Evolutionary conservation across 2,329 filamentous ascomycete species (phyloP), one percentile per base, ranked within the genome.

Genomic region (Monascus ruber): DNA sequence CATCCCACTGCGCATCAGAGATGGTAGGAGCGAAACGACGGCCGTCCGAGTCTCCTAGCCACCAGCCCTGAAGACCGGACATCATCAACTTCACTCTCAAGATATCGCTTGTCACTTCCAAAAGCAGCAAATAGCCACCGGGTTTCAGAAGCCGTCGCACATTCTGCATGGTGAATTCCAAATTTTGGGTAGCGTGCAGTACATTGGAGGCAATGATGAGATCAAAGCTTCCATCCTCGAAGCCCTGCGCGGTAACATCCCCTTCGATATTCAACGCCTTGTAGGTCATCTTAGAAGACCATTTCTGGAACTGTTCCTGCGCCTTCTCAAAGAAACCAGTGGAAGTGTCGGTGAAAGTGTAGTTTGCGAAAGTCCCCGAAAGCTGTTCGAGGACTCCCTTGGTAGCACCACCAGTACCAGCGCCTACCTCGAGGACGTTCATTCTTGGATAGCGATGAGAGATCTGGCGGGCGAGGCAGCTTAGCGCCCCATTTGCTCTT

Each of bases 291-390:
- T 48, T 46, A 6, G 50, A 37, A 1, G 26, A 33, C 32, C 48
- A 48, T 0, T 36, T 34, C 0, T 38, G 25, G 26, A 67, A 63
- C 1, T 37, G 36, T 24, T 54, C 49, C 10, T 43, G 37, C 0
- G 62, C 63, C 3, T 52, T 48, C 11, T 58, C 55, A 36, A 72
- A 69, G 51, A 68, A 70, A 5, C 56, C 62, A 1, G 52, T 35
- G 0, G 63, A 67, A 7, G 70, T 59, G 41, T 72, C 68, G 0
- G 70, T 71, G 49, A 55, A 72, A 0, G 61, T 65, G 47, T 71
- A 72, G 1, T 49, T 52, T 4, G 44, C 44, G 27, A 58, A 64
- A 1, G 11, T 17, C 1, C 45, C 8, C 1, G 50, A 56, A 8
- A 69, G 43, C 3, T 37, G 35, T 2, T 47, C 37, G 3, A 71